Conservation (phyloP, 495 filamentous ascomycete species). For the Choiromyces venosus region DNA sequence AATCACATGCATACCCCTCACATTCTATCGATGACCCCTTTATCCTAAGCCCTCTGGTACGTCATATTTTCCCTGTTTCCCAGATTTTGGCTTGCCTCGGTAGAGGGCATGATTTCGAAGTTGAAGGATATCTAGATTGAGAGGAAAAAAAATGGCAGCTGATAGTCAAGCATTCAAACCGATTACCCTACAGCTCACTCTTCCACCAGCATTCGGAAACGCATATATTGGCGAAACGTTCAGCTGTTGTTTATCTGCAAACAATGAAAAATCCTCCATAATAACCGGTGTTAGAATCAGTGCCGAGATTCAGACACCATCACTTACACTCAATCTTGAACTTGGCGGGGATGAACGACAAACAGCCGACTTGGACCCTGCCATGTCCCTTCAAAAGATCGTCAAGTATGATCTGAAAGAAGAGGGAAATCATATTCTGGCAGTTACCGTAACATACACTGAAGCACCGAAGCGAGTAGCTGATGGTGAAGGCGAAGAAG, state of each 20-base stretch:
- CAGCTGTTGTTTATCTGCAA: conserved; percentile 86
- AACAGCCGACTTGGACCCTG: conserved; percentile 55
- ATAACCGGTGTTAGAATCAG: conserved; percentile 67
- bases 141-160: conserved; percentile 10
- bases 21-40: conserved; percentile 50
- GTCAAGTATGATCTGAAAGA: conserved; percentile 84
- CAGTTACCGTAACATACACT: conserved; percentile 83
- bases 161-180: neutral
- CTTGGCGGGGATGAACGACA: conserved; percentile 44
- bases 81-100: neutral
- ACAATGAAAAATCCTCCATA: conserved; percentile 59
- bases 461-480: conserved; percentile 41
- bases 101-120: neutral
- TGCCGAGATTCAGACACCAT: conserved; percentile 92
- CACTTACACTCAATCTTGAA: conserved; percentile 55
- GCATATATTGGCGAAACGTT: conserved; percentile 96
- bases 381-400: conserved; percentile 73
- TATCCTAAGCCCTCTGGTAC: conserved; percentile 57
- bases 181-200: conserved; percentile 57
- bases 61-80: conserved; percentile 8
- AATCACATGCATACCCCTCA: conserved; percentile 45
- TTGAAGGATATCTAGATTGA: neutral
- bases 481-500: conserved; percentile 54
- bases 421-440: conserved; percentile 86
- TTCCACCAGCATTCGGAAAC: conserved; percentile 85